A percentile compares a stretch with the other conserved stretches of the same genome.
phyloP scores from a whole-genome alignment of 305 asterid species.

The Fraxinus sp. region DNA sequence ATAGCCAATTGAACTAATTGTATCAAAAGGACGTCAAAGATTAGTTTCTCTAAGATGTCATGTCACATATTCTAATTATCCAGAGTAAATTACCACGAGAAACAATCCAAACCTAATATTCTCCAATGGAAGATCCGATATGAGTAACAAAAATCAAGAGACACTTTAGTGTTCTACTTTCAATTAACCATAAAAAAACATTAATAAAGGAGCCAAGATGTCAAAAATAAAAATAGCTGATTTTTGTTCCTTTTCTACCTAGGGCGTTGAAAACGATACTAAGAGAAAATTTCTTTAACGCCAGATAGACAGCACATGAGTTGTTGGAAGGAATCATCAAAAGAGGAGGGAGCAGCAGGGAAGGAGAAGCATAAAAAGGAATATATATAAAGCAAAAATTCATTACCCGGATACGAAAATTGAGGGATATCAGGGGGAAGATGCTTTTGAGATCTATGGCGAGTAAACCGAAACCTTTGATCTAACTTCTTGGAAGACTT shows the following conservation, averaged over 20 bases:
- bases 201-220: not conserved
- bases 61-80: not conserved
- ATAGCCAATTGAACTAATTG: not conserved
- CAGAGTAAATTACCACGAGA: not conserved
- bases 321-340: not conserved
- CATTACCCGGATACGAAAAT: constrained; percentile 50
- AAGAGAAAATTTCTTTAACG: not conserved
- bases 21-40: not conserved
- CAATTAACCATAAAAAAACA: not conserved
- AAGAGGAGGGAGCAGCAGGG: not conserved
- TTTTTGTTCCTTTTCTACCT: not conserved
- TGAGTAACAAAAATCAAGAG: not conserved
- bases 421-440: constrained; percentile 62
- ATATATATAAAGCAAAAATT: constrained; percentile 9
- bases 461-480: constrained; percentile 43
- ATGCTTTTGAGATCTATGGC: constrained; percentile 42
- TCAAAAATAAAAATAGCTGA: not conserved
- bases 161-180: not conserved
- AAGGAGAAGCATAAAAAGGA: not conserved
- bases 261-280: not conserved
- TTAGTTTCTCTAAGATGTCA: not conserved
- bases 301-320: not conserved
- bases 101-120: not conserved
- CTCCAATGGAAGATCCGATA: not conserved
- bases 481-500: constrained; percentile 82